Evolutionary conservation across 805 yeast species (phyloP).

Genomic region (Jamesozyma gamospora): DNA sequence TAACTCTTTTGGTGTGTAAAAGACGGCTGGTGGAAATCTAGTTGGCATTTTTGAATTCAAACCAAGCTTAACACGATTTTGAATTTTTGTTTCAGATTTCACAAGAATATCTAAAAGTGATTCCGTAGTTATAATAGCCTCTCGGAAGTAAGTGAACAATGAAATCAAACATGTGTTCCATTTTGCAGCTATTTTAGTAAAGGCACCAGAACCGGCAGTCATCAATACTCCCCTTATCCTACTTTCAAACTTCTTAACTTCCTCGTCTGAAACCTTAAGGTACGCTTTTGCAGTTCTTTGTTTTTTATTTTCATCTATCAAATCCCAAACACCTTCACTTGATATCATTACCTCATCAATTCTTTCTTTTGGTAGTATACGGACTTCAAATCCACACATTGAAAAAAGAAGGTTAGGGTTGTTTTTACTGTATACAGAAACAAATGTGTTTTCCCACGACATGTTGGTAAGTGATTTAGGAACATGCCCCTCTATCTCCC

Average conservation of each 20-base stretch:
- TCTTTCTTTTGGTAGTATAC: conserved; percentile 72
- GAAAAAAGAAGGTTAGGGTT: conserved; percentile 82
- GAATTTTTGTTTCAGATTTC: conserved; percentile 85
- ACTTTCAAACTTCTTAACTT: conserved; percentile 69
- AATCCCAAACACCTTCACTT: conserved; percentile 88
- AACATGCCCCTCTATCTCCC: conserved; percentile 77
- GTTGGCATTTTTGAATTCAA: conserved; percentile 97
- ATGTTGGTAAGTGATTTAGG: conserved; percentile 67
- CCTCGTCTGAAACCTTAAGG: conserved; percentile 72
- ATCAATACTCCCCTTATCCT: conserved; percentile 81
- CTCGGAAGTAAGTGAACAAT: conserved; percentile 81
- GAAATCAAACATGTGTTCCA: conserved; percentile 93
- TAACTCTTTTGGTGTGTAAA: conserved; percentile 91
- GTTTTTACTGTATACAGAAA: conserved; percentile 82
- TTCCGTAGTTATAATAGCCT: conserved; percentile 81
- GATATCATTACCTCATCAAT: conserved; percentile 41
- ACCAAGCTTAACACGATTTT: conserved; percentile 89
- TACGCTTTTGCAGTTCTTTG: conserved; percentile 86
- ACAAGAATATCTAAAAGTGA: conserved; percentile 71
- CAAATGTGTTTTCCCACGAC: conserved; percentile 70
- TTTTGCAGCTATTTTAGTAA: conserved; percentile 84
- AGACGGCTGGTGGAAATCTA: conserved; percentile 96
- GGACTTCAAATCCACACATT: conserved; percentile 91
- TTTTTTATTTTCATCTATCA: conserved; percentile 57
- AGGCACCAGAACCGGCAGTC: conserved; percentile 94